Base-by-base conservation (phyloP, 192 early-diverging fungal species). In the Coemansia sp. region DNA sequence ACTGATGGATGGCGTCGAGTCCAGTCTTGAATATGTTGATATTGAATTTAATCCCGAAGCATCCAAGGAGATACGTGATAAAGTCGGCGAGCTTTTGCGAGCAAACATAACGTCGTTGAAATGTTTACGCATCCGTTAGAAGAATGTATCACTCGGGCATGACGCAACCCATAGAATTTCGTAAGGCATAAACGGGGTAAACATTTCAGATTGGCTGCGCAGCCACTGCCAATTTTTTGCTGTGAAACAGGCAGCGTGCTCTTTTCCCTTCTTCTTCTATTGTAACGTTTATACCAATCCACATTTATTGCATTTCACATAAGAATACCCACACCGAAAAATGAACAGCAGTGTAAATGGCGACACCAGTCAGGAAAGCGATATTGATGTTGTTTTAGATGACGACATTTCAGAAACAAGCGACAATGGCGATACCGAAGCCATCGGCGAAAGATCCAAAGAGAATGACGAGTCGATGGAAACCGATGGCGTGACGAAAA, bases 381-480 rank as follows among this genome's bases (percentile, higher is more conserved):
- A 81, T 43, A 67, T 81, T 33, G 78, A 81, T 20, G 66, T 81
- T 25, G 70, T 72, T 29, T 35, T 81, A 10, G 79, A 82, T 15
- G 75, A 82, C 22, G 79, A 82, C 54, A 49, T 57, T 8, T 73
- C 70, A 17, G 74, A 76, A 13, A 65, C 36, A 43, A 67, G 57
- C 61, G 61, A 73, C 14, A 41, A 62, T 48, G 62, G 38, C 20
- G 46, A 66, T 9, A 38, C 53, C 20, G 57, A 43, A 9, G 3
- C 38, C 17, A 11, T 8, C 19, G 60, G 23, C 0, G 49, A 46
- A 4, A 33, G 14, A 11, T 46, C 19, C 53, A 33, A 40, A 15
- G 60, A 60, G 8, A 56, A 59, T 25, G 34, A n/a, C 29, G 48
- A 49, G 22, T 40, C 65, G 14, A 2, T 34, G 14, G 32, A 4